phyloP scores from a whole-genome alignment of 192 early-diverging fungal genomes.

The Diversispora eburnea region DNA sequence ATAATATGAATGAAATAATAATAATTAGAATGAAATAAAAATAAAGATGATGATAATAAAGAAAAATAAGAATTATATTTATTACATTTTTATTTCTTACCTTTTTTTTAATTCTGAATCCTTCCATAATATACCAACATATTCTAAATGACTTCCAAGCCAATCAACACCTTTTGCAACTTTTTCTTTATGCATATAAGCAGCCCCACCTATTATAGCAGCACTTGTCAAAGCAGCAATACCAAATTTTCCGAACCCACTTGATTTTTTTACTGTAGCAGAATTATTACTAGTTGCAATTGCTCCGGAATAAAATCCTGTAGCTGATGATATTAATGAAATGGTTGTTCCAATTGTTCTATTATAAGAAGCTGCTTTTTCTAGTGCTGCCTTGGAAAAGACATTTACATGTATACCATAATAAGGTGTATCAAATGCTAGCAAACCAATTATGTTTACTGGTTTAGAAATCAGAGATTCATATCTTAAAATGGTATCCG shows the following conservation, averaged over 20 bases:
- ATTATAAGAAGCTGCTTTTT: not conserved
- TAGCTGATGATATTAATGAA: not conserved
- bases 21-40: too few species aligned
- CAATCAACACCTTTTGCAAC: constrained; percentile 36
- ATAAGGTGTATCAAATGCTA: constrained; percentile 57
- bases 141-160: constrained; percentile 45
- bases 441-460: constrained; percentile 42
- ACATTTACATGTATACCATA: constrained; percentile 47
- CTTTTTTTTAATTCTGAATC: constrained; percentile 38
- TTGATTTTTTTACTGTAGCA: not conserved
- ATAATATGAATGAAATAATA: not conserved
- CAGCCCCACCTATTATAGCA: constrained; percentile 43
- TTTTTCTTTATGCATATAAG: constrained; percentile 39
- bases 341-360: not conserved
- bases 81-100: constrained; percentile 28
- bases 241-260: constrained; percentile 35
- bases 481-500: constrained; percentile 44
- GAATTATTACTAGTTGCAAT: constrained; percentile 6
- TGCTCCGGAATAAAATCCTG: not conserved
- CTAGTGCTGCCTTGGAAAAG: constrained; percentile 31
- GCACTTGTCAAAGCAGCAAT: constrained; percentile 42
- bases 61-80: not conserved
- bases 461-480: constrained; percentile 9
- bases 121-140: constrained; percentile 48
- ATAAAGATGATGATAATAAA: not conserved